Base-by-base conservation (phyloP, 2,329 filamentous ascomycete species). In the Stromatinia cepivora region DNA sequence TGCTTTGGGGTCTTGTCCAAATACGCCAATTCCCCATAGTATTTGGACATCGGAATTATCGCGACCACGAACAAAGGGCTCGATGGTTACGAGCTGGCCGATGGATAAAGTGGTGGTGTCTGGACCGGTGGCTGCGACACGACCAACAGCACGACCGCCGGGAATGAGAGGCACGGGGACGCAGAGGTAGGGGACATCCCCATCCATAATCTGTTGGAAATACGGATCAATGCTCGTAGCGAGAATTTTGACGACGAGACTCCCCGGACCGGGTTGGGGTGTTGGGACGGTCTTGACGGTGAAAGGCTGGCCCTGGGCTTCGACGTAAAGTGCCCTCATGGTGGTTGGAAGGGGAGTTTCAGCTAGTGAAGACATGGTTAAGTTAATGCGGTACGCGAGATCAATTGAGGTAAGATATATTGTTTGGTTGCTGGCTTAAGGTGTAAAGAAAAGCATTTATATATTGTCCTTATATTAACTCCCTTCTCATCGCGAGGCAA, bases 181-280 rank as follows among this genome's bases (percentile, higher is more conserved):
- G 62, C 78, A 75, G 4, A 74, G 66, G 71, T 79, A 75, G 0
- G 54, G 56, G 0, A 78, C 78, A 0, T 71, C 73, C 17, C 81
- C 81, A 45, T 78, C 77, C 74, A 81, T 80, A 57, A 84, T 76
- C 0, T 80, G 77, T 20, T 76, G 70, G 15, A 42, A 15, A 72
- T 71, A 72, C 84, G 79, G 76, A 11, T 83, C 58, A 2, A 82
- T 74, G 9, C 72, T 73, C 0, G 79, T 76, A 1, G 74, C 73
- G 13, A 80, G 70, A 54, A 84, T 75, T 1, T 75, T 76, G n/a
- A 84, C 75, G 10, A 84, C 67, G 1, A 78, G 81, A n/a, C 74
- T 79, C 9, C 82, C 82, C 0, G 76, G 73, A 4, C 46, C 72
- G 0, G 78, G 71, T 20, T 74, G 56, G 0, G 80, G 81, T 7